Base-by-base conservation (phyloP, 2,329 filamentous ascomycete genomes). In the Hirsutella rhossiliensis region DNA sequence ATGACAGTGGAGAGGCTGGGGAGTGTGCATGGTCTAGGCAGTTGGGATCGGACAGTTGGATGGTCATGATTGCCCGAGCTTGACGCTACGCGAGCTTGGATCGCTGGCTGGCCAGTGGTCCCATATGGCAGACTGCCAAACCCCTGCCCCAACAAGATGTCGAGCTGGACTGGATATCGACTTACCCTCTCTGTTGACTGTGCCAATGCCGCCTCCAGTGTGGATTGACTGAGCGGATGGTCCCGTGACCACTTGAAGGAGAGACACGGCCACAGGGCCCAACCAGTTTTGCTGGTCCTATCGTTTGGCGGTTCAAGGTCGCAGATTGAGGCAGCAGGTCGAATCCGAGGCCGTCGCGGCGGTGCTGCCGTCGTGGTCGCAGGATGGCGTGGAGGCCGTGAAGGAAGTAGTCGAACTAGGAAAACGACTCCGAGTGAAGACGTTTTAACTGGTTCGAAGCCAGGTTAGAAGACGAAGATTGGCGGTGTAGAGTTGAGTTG, bases 81-180 rank as follows among this genome's bases (percentile, higher is more conserved):
- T 41, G 43, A 41, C 38, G 43, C 43, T 45, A 45, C 43, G 40
- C 17, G 40, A 42, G 43, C 43, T 32, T 45, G 40, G 43, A 19
- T 40, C 43, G 40, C 40, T 30, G 27, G n/a, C 18, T 38, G 43
- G 39, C 31, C 38, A 18, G 30, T 37, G 36, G 20, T 19, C 31
- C 23, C 20, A 29, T 13, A 40, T 40, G 32, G 18, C 38, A 41
- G 38, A 23, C 32, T 30, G 28, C 11, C 32, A 30, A 19, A 44
- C 34, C 38, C 38, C 20, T 20, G 23, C 23, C 31, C 38, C 38
- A 32, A 41, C 32, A 32, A 20, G 23, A 29, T 18, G 15, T 12
- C 43, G 41, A 27, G 27, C 27, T 32, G 38, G 38, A 38, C 13
- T n/a, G 31, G 11, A 30, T 31, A 27, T 44, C 31, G 32, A 41